These are phyloP conservation scores for Phytomonas sp. DNA, from an alignment of 208 protist genomes.

Conservation along the genomic window DNA sequence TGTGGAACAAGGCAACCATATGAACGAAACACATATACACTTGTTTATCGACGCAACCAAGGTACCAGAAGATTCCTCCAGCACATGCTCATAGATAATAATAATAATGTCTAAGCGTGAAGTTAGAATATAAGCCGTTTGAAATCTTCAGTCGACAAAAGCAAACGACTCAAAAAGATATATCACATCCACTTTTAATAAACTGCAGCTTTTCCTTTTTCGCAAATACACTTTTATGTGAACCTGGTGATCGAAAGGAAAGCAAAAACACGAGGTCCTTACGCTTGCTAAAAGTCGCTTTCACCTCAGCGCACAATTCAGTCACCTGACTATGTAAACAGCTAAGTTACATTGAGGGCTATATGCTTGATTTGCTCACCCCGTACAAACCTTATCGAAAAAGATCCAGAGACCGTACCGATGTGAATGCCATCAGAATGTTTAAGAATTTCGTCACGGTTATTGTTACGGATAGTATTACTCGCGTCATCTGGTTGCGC, in stretches of 20 bases:
- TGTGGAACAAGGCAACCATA: background rate
- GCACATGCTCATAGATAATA: background rate
- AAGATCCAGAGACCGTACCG: background rate
- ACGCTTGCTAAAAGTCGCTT: background rate
- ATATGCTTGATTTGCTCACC: slow-evolving; percentile 6
- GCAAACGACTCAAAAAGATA: background rate
- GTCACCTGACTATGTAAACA: background rate
- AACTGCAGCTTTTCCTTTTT: background rate
- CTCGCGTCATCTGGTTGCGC: background rate
- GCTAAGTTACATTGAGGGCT: background rate
- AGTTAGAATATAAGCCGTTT: background rate
- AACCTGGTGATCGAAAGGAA: background rate
- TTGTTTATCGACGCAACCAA: background rate
- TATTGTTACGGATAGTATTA: slow-evolving; percentile 1
- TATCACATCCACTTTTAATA: background rate
- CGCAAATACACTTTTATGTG: background rate
- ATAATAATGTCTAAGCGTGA: background rate
- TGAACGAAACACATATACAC: background rate
- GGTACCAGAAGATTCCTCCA: background rate
- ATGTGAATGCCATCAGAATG: background rate
- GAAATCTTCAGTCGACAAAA: background rate
- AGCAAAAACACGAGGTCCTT: background rate
- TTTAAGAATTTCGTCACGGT: background rate
- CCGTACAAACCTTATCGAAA: slow-evolving; percentile 1
- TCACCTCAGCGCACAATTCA: background rate